These are phyloP conservation scores for Talaromyces sp. DNA, from an alignment of 2,329 filamentous ascomycete genomes.

Conservation along the genomic window DNA sequence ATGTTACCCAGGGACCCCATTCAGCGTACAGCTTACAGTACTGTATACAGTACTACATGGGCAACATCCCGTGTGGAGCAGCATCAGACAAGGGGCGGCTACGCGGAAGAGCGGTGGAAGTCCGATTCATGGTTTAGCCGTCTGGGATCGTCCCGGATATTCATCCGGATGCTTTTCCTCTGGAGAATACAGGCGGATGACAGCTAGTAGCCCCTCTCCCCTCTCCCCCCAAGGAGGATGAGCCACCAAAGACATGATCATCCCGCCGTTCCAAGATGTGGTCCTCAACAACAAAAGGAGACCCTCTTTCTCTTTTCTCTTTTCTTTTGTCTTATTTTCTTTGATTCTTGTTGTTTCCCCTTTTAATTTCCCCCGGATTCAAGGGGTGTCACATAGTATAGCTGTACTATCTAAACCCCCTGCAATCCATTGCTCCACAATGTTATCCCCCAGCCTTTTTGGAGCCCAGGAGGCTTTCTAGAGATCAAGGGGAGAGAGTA, in stretches of 20 bases:
- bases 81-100: constrained; percentile 1
- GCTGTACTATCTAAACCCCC: constrained; percentile 7
- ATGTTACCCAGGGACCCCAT: no score
- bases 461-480: background rate
- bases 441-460: background rate
- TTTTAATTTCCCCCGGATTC: constrained; percentile 23
- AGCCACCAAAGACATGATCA: no score
- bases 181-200: no score
- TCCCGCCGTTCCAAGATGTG: background rate
- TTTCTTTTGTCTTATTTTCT: background rate
- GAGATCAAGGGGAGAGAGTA: constrained; percentile 6
- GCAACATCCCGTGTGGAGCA: background rate
- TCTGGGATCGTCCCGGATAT: constrained; percentile 1
- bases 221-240: no score
- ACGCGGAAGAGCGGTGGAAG: constrained; percentile 8
- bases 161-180: background rate
- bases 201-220: no score
- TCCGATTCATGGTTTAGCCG: constrained; percentile 15
- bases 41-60: no score
- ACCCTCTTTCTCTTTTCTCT: background rate
- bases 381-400: constrained; percentile 15
- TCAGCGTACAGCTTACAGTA: no score
- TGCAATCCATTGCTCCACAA: constrained; percentile 10
- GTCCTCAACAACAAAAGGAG: background rate
- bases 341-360: no score